Evolutionary conservation across 768 basidiomycete species (phyloP).

Genomic region (Naganishia onofrii): DNA sequence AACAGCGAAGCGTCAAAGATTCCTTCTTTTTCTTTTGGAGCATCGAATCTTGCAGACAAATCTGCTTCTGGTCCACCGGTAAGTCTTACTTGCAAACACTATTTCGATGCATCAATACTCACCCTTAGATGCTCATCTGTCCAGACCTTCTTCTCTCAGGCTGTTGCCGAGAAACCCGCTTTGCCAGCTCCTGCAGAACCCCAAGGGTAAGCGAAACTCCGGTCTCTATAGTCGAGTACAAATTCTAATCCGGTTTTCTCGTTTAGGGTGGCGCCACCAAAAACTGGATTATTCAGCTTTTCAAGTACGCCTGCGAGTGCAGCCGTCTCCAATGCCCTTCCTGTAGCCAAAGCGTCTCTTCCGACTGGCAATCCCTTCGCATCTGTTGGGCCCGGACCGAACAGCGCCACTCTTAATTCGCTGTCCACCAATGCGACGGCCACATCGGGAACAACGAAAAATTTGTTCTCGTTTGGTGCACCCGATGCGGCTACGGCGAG

Average conservation of each 20-base stretch:
- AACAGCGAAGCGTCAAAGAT: background rate
- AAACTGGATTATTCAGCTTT: constrained; percentile 16
- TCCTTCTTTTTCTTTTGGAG: constrained; percentile 10
- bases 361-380: constrained; percentile 14
- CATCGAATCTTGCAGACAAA: background rate
- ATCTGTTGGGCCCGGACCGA: background rate
- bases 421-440: background rate
- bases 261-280: constrained; percentile 12
- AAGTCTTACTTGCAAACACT: background rate
- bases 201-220: constrained; percentile 1
- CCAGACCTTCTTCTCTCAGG: background rate
- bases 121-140: background rate
- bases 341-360: background rate
- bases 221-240: background rate
- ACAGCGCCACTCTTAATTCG: background rate
- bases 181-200: constrained; percentile 2
- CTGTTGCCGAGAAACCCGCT: background rate
- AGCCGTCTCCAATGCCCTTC: background rate
- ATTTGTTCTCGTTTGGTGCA: constrained; percentile 1
- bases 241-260: background rate
- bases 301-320: background rate
- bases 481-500: background rate
- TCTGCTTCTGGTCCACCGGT: constrained; percentile 17
- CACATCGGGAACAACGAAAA: background rate
- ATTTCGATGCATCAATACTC: too few relatives aligned